Percentiles rank a stretch among this genome's conserved stretches.
phyloP scores from a whole-genome alignment of 1,139 yeast species.

The Scheffersomyces cryptocercus region DNA sequence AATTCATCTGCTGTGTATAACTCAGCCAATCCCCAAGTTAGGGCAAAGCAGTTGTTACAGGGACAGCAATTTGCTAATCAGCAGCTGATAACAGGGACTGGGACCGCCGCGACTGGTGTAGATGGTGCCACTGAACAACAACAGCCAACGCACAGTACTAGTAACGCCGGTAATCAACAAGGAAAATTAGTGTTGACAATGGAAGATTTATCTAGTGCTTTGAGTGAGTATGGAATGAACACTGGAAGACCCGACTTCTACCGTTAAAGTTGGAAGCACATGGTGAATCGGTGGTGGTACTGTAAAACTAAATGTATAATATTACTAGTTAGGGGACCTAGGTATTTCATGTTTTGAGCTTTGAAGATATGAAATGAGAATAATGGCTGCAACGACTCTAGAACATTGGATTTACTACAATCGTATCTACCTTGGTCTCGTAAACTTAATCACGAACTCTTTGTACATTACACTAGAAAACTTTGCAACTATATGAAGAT shows the following conservation, averaged over 20 bases:
- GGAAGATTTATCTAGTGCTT: conserved; percentile 86
- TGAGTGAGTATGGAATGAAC: conserved; percentile 91
- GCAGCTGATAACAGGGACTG: conserved; percentile 41
- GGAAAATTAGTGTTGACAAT: conserved; percentile 81
- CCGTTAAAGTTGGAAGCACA: conserved; percentile 39
- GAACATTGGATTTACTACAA: too few species aligned
- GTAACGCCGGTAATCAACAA: conserved; percentile 58
- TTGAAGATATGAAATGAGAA: too few species aligned
- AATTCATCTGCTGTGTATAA: conserved; percentile 81
- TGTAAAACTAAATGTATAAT: neutral
- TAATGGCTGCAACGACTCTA: too few species aligned
- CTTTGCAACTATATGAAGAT: too few species aligned
- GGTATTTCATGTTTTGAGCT: neutral
- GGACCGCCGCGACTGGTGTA: conserved; percentile 39
- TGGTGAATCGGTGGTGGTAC: too few species aligned
- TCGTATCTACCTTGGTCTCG: too few species aligned
- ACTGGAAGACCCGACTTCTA: conserved; percentile 92
- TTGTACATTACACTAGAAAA: too few species aligned
- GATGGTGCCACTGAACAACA: conserved; percentile 37
- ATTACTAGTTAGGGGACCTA: neutral
- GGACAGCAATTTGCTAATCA: conserved; percentile 60
- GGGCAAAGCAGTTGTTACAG: conserved; percentile 77
- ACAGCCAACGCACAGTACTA: conserved; percentile 33
- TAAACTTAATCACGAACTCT: too few species aligned
- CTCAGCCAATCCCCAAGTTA: conserved; percentile 80